Evolutionary conservation across 2,329 filamentous ascomycete species (phyloP), one percentile per base, ranked within the genome.

Genomic region (Reticulascus tulasneorum): DNA sequence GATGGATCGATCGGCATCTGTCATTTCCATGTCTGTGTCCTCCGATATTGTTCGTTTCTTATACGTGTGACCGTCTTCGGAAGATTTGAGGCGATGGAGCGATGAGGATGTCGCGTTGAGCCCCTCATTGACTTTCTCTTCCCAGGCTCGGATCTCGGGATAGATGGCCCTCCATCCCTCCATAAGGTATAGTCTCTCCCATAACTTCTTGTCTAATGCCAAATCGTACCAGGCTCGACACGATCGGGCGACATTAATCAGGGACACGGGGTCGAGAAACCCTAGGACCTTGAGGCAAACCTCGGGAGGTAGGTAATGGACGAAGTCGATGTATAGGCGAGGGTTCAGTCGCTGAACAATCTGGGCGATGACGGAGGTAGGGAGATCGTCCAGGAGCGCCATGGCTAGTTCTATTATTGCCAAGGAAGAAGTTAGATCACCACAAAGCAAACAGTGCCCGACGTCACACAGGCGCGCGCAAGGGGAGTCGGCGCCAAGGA

Each of bases 251-350:
- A 90, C 86, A 32, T 77, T 79, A 38, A 97, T 72, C 24, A 98
- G 71, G 1, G 89, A 93, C 19, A 79, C 59, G 1, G 89, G 84
- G 36, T 90, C 85, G 32, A 98, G 80, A 54, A 89, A 93, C 12
- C 84, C 82, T 27, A 98, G 82, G 28, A 97, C 84, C 53, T 94
- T 84, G 28, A 93, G 81, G 42, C 88, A 94, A 51, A 98, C 85
- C 59, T 98, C 93, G 18, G 86, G 80, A 0, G 93, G 93, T 1
- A 98, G 77, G 51, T 87, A 81, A 46, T 79, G 70, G 26, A 95
- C 80, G 36, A 95, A 95, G 62, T 98, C 87, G 63, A 96, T 91
- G 60, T 96, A 90, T 4, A 97, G 80, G 34, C 90, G 75, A 5
- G 89, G 86, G 44, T 82, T 85, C 13, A 95, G 67, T 45, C 83